Evolutionary conservation across 225 moss, liverwort and hornwort genomes (phyloP), one percentile per base, ranked within the genome.

Genomic region (Marchantia paleacea): DNA sequence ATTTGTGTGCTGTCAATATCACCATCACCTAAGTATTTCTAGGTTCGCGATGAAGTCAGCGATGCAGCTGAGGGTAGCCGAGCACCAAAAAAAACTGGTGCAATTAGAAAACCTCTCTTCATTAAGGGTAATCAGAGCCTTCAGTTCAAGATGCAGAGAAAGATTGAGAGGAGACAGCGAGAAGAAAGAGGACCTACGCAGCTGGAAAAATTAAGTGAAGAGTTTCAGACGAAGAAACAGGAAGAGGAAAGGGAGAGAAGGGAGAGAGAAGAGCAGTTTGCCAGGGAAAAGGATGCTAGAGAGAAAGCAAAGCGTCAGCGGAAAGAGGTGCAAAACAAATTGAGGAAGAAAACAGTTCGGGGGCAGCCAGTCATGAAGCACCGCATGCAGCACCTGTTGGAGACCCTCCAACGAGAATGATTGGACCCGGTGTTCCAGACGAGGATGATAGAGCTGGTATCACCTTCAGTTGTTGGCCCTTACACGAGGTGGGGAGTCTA

Each of bases 351-450:
- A 18, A 96, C 96, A 15, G 82, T 85, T 3, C 81, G 83, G 67
- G 96, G 96, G 20, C 96, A 96, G 82, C 94, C 91, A 12, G 88
- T 96, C 68, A 94, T 96, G 94, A 96, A 93, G 89, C 92, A 96
- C 75, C 91, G 92, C 0, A 85, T 96, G 87, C 90, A 93, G 80
- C 90, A 84, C 55, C 81, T 96, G 75, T 83, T 96, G 51, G 94
- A 96, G 39, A 89, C 82, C 25, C 86, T 96, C 75, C 89, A 93
- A 78, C 86, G 90, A 31, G 80, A 57, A 51, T 68, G 68, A 68
- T 14, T 15, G 28, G 16, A 7, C 30, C 28, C 13, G 24, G 7
- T 16, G 19, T 16, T 62, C 25, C 71, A 47, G 14, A 12, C 71
- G 26, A 47, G 51, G 13, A 8, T 72, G 47, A 29, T 10, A 51